A percentile compares a stretch with the other conserved stretches of the same genome.
Conservation (phyloP, 169 alveolate species). For the Toxoplasma gondii region DNA sequence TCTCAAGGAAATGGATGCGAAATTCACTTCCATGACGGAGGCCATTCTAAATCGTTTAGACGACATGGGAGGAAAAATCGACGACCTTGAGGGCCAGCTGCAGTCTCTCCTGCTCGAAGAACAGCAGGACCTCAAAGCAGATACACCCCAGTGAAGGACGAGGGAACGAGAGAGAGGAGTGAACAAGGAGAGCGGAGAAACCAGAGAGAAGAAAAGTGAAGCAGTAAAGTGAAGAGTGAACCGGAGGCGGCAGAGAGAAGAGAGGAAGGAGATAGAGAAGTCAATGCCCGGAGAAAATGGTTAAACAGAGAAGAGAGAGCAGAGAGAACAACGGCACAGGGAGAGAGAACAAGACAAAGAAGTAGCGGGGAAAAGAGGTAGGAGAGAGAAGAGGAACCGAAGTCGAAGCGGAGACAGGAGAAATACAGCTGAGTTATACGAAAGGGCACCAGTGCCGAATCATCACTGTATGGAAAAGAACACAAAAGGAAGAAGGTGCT, state of each 20-base stretch:
- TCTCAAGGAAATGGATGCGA: slow-evolving; percentile 67
- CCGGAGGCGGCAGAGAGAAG: not conserved
- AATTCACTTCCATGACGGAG: slow-evolving; percentile 66
- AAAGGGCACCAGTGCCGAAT: too few species aligned
- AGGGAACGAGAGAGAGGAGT: not conserved
- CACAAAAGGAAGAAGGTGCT: not conserved
- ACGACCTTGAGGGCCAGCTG: slow-evolving; percentile 63
- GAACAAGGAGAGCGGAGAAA: too few species aligned
- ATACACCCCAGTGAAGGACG: not conserved
- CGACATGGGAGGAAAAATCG: slow-evolving; percentile 72
- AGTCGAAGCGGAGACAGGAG: not conserved
- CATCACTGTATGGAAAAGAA: too few species aligned
- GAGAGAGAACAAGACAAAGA: not conserved
- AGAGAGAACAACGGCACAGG: not conserved
- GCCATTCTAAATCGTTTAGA: slow-evolving; percentile 71
- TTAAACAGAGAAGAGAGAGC: not conserved
- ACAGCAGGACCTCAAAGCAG: not conserved
- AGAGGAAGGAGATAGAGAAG: not conserved
- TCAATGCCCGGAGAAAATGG: not conserved
- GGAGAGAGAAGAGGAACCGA: not conserved
- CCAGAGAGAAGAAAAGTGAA: too few species aligned
- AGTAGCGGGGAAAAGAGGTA: not conserved
- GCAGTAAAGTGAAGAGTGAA: not conserved
- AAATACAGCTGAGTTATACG: not conserved
- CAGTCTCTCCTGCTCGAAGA: not conserved